Evolutionary conservation across 129 eudicot genomes (phyloP).

Genomic region (Escallonia herrerae): DNA sequence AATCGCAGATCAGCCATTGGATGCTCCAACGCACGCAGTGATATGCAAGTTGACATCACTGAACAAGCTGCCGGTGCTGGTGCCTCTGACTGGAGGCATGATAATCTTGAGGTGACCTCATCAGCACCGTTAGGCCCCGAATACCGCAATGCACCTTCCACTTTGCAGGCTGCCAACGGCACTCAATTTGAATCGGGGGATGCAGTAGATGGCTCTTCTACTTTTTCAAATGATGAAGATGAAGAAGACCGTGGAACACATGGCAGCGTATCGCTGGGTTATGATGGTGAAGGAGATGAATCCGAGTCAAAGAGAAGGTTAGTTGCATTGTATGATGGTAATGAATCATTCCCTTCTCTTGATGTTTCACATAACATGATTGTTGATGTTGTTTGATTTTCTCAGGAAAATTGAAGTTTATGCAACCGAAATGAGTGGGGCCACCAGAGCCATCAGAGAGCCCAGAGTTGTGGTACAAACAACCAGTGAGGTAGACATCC

Average conservation of each 20-base stretch:
- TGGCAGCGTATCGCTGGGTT: conserved; percentile 65
- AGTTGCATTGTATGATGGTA: not conserved
- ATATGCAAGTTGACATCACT: conserved; percentile 35
- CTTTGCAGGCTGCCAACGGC: conserved; percentile 26
- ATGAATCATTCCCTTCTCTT: not conserved
- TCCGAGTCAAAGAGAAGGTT: conserved; percentile 87
- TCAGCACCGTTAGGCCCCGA: conserved; percentile 34
- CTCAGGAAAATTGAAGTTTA: conserved; percentile 67
- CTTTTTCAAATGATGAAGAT: conserved; percentile 71
- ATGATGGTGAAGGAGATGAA: conserved; percentile 83
- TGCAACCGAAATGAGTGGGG: conserved; percentile 74
- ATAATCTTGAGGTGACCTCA: conserved; percentile 55
- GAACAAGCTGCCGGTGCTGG: conserved; percentile 47
- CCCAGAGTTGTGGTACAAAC: conserved; percentile 94
- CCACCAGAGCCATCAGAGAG: conserved; percentile 80
- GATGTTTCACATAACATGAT: not conserved
- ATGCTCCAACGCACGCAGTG: conserved; percentile 34
- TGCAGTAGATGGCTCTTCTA: conserved; percentile 57
- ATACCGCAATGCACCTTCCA: conserved; percentile 16
- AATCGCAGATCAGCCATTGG: conserved; percentile 50
- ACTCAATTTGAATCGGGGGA: conserved; percentile 48
- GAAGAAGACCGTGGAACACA: conserved; percentile 76
- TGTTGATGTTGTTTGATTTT: conserved; percentile 5
- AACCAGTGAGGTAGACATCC: conserved; percentile 90
- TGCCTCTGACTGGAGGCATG: conserved; percentile 33